Evolutionary conservation across 2,329 filamentous ascomycete species (phyloP).

Genomic region (Scopulariopsis brevicaulis): DNA sequence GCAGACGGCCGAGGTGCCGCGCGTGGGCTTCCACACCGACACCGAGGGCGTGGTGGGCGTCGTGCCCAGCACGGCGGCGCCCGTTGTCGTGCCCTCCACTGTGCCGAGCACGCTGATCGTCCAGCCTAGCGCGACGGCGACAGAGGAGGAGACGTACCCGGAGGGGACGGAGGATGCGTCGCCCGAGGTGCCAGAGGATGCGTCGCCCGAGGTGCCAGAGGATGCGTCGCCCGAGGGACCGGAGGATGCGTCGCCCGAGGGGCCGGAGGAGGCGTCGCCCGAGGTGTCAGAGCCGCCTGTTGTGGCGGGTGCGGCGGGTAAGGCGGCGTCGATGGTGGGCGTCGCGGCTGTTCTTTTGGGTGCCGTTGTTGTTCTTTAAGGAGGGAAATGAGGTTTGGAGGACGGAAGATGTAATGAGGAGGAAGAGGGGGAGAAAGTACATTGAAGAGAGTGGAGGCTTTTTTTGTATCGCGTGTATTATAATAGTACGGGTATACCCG

Average conservation of each 20-base stretch:
- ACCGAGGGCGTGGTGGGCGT: constrained; percentile 9
- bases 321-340: constrained; percentile 1
- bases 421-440: background rate
- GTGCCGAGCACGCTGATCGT: constrained; percentile 5
- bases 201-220: background rate
- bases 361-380: background rate
- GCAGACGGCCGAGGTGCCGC: constrained; percentile 40
- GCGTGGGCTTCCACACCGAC: constrained; percentile 35
- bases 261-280: too few species aligned
- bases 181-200: background rate
- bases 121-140: background rate
- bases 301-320: background rate
- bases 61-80: constrained; percentile 9
- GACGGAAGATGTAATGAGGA: background rate
- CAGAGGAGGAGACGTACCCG: too few species aligned
- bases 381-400: background rate
- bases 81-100: constrained; percentile 2
- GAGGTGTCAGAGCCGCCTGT: background rate
- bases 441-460: background rate
- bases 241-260: background rate
- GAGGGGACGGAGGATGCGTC: background rate
- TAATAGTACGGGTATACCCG: too few species aligned
- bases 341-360: background rate
- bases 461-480: too few species aligned
- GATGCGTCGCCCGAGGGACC: background rate